Evolutionary conservation across 257 asterid species (phyloP), one percentile per base, ranked within the genome.

Genomic region (Euphrasia confusa): DNA sequence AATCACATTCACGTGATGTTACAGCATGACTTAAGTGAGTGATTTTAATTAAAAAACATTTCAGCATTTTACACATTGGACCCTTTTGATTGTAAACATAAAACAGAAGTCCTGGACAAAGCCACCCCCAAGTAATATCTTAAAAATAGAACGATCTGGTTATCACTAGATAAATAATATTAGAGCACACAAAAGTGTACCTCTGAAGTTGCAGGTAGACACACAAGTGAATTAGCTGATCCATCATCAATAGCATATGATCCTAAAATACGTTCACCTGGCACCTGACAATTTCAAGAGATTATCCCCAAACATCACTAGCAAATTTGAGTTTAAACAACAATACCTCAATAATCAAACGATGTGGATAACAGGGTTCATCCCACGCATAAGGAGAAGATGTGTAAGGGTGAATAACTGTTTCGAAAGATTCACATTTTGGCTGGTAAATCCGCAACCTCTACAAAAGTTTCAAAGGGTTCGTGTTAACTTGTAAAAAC

Each of bases 381-480:
- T 92, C 99, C 99, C 99, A 92, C 40, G 99, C 93, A 76, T 86
- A 92, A 49, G 83, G 81, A 58, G 82, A 81, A 64, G 94, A 86
- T 64, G 94, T 84, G 74, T 89, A 92, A 69, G 95, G 82, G 77
- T 89, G 86, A 74, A 89, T 72, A 68, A 83, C 77, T 11, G 99
- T 86, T 84, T 92, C 97, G 61, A 89, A 92, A 58, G 91, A 81
- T 78, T 92, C 99, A 78, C 99, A 89, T 71, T 82, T 84, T 58
- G 88, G 99, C 76, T 92, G 99, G 87, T 81, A 89, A 68, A 92
- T 57, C 58, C 99, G 89, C 77, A 92, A 80, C 73, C 89, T 82
- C 99, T 89, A 64, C 79, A 74, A 64, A 54, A 65, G 65, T 54
- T 58, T 28, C 67, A 76, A 68, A 27, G 66, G 76, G 64, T 62